Base-by-base conservation (phyloP, 2,329 filamentous ascomycete species). In the Microsporum canis region DNA sequence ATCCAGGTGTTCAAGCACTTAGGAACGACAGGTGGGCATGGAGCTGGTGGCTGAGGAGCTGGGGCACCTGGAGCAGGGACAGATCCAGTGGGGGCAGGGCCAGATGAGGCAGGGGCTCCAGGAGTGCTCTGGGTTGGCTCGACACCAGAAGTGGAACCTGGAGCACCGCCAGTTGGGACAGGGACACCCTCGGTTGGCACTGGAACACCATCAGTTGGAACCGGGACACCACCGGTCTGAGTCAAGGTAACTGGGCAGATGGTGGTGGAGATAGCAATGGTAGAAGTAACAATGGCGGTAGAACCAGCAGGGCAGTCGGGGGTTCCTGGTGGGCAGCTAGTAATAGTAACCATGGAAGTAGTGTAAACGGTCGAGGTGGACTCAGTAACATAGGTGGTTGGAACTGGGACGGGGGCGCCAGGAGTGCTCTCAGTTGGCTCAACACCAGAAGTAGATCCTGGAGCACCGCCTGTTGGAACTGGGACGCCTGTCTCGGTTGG, bases 1-100 rank as follows among this genome's bases (percentile, higher is more conserved):
- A 95, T 77, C 89, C 90, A 96, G 69, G 91, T 95, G 83, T 92
- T 94, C 77, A 97, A 79, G 80, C 92, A 97, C 71, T 84, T 84
- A 65, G 92, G 91, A 57, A 96, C 86, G 56, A 91, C 82, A 31
- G 79, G 76, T 62, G 91, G 90, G 76, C 84, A 78, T 34, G 69
- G 68, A 31, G 71, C 56, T 17, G 62, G 59, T 38, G 60, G 57
- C 7, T 53, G 27, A 57, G 61, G 58, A 14, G 45, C 33, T 17
- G 41, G 43, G 27, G 8, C 45, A 36, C 34, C 34, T 3, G 45
- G 45, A 36, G 51, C 34, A 31, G 17, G 60, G 33, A 17, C 10
- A 2, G 55, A n/a, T 3, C 38, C 3, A 34, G 61, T 2, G 51
- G 58, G 55, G 2, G 12, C 55, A 2, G 34, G 33, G 3, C 5